Percentiles rank a stretch among this genome's conserved stretches.
Conservation (phyloP, 2,329 filamentous ascomycete genomes). For the Stromatinia cepivora region DNA sequence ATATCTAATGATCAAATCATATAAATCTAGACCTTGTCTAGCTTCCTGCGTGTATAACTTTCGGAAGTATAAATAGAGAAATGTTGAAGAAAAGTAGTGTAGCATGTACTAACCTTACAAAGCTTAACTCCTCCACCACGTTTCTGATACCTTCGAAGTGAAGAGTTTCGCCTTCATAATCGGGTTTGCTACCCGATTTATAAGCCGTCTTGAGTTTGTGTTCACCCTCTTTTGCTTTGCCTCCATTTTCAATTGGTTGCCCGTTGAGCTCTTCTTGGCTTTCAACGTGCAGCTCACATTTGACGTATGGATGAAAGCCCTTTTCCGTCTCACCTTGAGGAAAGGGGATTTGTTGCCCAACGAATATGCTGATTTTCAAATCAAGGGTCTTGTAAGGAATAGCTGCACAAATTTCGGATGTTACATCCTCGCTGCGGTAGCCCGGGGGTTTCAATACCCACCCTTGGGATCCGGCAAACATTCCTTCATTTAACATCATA, state of each 20-base stretch:
- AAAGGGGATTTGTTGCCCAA: constrained; percentile 74
- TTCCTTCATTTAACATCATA: constrained; percentile 94
- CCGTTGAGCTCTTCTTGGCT: constrained; percentile 46
- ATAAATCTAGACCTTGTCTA: constrained; percentile 7
- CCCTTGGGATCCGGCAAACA: constrained; percentile 79
- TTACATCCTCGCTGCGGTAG: constrained; percentile 54
- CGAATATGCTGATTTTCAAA: constrained; percentile 70
- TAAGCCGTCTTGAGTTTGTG: constrained; percentile 61
- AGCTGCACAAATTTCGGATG: constrained; percentile 35
- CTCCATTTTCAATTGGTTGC: constrained; percentile 46
- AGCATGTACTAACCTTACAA: constrained; percentile 61
- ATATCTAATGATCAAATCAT: background rate
- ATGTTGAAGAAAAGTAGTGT: constrained; percentile 20
- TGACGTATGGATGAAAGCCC: constrained; percentile 71
- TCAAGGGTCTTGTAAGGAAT: constrained; percentile 56
- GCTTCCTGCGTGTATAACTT: background rate
- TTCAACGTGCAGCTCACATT: constrained; percentile 79
- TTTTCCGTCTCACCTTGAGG: constrained; percentile 52
- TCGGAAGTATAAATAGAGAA: constrained; percentile 12
- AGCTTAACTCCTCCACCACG: constrained; percentile 69
- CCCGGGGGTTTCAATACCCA: constrained; percentile 83
- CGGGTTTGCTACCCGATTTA: constrained; percentile 59
- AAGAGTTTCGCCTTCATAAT: constrained; percentile 60
- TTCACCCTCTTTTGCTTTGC: constrained; percentile 54
- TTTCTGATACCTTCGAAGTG: constrained; percentile 57